Conservation (phyloP, 495 filamentous ascomycete species). For the Aspergillus sclerotiicarbonarius region DNA sequence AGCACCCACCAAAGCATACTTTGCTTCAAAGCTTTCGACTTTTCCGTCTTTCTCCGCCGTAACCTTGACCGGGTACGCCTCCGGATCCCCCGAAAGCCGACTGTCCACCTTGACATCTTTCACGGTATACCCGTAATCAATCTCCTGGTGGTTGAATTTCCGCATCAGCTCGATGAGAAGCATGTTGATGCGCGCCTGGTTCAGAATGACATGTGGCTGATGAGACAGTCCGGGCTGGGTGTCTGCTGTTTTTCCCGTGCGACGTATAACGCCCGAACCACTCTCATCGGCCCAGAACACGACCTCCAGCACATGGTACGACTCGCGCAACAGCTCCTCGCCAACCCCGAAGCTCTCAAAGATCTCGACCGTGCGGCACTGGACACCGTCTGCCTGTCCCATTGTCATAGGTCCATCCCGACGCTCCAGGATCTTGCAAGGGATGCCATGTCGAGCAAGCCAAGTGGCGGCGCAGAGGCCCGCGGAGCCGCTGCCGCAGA, state of each 20-base stretch:
- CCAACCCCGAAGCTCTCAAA: slow-evolving; percentile 74
- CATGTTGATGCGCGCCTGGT: slow-evolving; percentile 71
- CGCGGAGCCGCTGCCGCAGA: slow-evolving; percentile 66
- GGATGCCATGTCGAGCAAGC: slow-evolving; percentile 60
- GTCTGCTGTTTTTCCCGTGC: slow-evolving; percentile 57
- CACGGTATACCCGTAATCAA: slow-evolving; percentile 64
- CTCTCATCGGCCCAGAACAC: slow-evolving; percentile 53
- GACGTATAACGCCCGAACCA: slow-evolving; percentile 32
- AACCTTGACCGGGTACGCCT: slow-evolving; percentile 54
- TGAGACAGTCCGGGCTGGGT: slow-evolving; percentile 64
- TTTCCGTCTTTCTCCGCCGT: slow-evolving; percentile 50
- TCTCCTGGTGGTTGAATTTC: slow-evolving; percentile 40
- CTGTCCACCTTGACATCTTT: slow-evolving; percentile 50
- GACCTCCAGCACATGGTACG: slow-evolving; percentile 68
- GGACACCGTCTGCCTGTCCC: slow-evolving; percentile 81
- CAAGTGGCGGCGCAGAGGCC: slow-evolving; percentile 67
- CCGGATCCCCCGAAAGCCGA: slow-evolving; percentile 29
- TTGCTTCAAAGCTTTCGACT: slow-evolving; percentile 56
- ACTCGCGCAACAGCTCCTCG: slow-evolving; percentile 67
- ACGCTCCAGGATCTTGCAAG: slow-evolving; percentile 62
- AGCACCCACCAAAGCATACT: slow-evolving; percentile 63
- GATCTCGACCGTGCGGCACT: slow-evolving; percentile 77
- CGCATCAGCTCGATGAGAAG: slow-evolving; percentile 55
- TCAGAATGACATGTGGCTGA: slow-evolving; percentile 71
- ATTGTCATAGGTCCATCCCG: slow-evolving; percentile 57